Evolutionary conservation across 2,329 filamentous ascomycete genomes (phyloP).

Genomic region (Ophiostoma perfectum): DNA sequence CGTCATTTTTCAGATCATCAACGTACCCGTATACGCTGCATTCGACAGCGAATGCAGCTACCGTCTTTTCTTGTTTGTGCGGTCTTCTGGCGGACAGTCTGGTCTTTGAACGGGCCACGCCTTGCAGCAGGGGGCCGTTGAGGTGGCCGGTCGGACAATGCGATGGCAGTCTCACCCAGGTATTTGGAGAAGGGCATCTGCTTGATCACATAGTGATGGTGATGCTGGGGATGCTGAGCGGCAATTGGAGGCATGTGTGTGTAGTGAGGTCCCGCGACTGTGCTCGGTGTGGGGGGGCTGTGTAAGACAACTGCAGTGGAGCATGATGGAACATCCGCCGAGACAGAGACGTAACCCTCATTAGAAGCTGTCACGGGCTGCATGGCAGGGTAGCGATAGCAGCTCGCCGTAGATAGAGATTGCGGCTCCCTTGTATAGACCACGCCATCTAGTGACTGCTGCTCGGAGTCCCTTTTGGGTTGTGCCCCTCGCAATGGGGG

Average conservation of each 20-base stretch:
- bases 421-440: neutral
- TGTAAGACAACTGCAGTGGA: neutral
- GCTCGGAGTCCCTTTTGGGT: neutral
- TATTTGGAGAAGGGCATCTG: conserved; percentile 5
- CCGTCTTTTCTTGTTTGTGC: conserved; percentile 54
- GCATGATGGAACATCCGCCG: neutral
- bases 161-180: conserved; percentile 27
- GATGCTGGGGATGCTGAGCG: conserved; percentile 3
- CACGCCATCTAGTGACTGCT: neutral
- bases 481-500: neutral
- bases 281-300: neutral
- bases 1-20: neutral
- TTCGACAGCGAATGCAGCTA: conserved; percentile 55
- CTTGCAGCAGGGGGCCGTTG: conserved; percentile 37
- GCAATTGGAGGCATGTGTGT: neutral
- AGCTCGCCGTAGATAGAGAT: neutral
- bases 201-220: neutral
- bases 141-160: conserved; percentile 31
- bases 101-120: conserved; percentile 52
- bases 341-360: neutral
- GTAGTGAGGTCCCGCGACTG: neutral
- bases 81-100: conserved; percentile 47
- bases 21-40: conserved; percentile 57
- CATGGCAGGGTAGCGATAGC: neutral
- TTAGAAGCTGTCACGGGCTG: neutral